Base-by-base conservation (phyloP, 768 basidiomycete genomes). In the Lenzites betulinus region DNA sequence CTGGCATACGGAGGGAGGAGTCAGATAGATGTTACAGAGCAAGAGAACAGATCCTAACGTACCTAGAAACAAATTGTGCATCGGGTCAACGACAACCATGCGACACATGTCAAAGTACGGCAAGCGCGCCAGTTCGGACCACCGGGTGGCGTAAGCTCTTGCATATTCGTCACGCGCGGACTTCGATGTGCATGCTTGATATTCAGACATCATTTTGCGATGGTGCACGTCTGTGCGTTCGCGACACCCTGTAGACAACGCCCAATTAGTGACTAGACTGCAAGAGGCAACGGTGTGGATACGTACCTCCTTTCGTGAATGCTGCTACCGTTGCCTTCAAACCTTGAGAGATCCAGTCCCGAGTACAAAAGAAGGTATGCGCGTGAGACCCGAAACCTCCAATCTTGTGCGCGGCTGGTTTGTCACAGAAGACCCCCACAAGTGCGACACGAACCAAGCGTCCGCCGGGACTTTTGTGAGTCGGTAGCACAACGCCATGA, bases 341-440 rank as follows among this genome's bases (percentile, higher is more conserved):
- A 0, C 16, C 52, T 30, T 73, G 67, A 0, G n/a, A 51, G 28
- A 77, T 71, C 73, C 74, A 76, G 60, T 76, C 77, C 2, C 55
- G 53, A 0, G 73, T 75, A 54, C 76, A 78, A 48, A 76, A 74
- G 30, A 67, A 70, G 2, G 59, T 72, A 43, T 77, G 77, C 0
- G 51, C 46, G 47, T 74, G 73, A 0, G 71, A 67, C 0, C 69
- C 73, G 47, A 70, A 75, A 0, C 73, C 73, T 3, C 66, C 69
- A 0, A 75, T 23, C 50, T 77, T 78, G 52, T 74, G 73, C 0
- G 73, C 73, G 2, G 76, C 78, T 1, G 76, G 77, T 47, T 77
- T 75, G 51, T 77, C 73, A 43, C 77, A 79, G 7, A 73, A 62
- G 9, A 79, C 62, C 0, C 70, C 73, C 5, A 76, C 68, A 0